Conservation (phyloP, 768 basidiomycete species). For the Lentinula detonsa region DNA sequence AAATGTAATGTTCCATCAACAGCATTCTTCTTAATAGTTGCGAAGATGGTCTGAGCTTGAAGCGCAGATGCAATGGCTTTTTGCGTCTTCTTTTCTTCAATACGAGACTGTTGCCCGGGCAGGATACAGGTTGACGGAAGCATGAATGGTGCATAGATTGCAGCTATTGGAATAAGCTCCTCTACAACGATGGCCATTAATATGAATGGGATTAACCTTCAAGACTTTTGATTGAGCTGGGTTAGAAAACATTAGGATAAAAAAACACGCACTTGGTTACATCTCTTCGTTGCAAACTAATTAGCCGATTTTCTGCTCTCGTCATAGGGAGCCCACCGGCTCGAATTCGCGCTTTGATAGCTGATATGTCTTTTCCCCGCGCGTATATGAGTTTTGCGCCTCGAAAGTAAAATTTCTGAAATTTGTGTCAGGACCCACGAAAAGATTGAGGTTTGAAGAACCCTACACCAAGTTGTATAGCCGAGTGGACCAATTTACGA, state of each 20-base stretch:
- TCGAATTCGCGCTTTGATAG: slow-evolving; percentile 50
- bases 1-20: slow-evolving; percentile 28
- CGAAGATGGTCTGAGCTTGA: slow-evolving; percentile 29
- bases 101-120: slow-evolving; percentile 69
- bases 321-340: slow-evolving; percentile 59
- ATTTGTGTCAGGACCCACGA: neutral
- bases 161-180: slow-evolving; percentile 78
- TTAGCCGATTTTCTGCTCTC: slow-evolving; percentile 64
- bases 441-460: neutral
- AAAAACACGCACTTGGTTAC: slow-evolving; percentile 52
- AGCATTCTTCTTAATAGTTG: slow-evolving; percentile 25
- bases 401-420: slow-evolving; percentile 78
- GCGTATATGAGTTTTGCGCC: slow-evolving; percentile 69
- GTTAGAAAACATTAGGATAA: neutral
- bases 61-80: slow-evolving; percentile 36
- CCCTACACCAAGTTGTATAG: slow-evolving; percentile 39
- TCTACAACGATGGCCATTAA: slow-evolving; percentile 70
- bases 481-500: slow-evolving; percentile 42
- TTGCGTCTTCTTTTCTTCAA: slow-evolving; percentile 45
- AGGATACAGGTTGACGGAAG: slow-evolving; percentile 85
- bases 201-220: slow-evolving; percentile 69
- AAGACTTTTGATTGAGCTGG: slow-evolving; percentile 17
- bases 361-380: slow-evolving; percentile 47
- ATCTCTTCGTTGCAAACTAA: slow-evolving; percentile 61
- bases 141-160: slow-evolving; percentile 78